phyloP scores from a whole-genome alignment of 2,329 filamentous ascomycete species.

The Drechslerella stenobrocha region DNA sequence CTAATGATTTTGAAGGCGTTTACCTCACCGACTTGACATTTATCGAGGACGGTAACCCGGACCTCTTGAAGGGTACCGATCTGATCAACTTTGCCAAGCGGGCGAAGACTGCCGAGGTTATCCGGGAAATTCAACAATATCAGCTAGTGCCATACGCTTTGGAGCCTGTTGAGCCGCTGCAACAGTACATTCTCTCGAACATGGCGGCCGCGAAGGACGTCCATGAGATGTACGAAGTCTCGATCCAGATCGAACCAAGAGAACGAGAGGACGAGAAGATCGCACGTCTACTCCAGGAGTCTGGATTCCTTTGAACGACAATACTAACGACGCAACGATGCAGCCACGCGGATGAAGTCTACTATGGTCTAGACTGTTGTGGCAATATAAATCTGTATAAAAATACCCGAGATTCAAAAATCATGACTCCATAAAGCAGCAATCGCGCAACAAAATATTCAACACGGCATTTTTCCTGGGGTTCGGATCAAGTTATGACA shows the following conservation, averaged over 20 bases:
- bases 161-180: constrained; percentile 84
- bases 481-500: constrained; percentile 44
- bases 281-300: constrained; percentile 67
- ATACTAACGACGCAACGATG: constrained; percentile 31
- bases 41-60: constrained; percentile 97
- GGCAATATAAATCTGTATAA: constrained; percentile 30
- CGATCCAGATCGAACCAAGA: constrained; percentile 85
- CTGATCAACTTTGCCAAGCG: constrained; percentile 99
- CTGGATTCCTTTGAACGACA: constrained; percentile 52
- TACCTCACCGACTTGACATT: constrained; percentile 97
- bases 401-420: constrained; percentile 30
- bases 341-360: constrained; percentile 26
- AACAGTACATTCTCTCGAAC: constrained; percentile 95
- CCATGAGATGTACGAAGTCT: constrained; percentile 99
- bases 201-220: constrained; percentile 95
- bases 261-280: constrained; percentile 99
- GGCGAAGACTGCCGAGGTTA: constrained; percentile 96
- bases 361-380: constrained; percentile 20
- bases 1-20: constrained; percentile 65
- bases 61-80: constrained; percentile 92
- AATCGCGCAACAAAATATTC: constrained; percentile 44
- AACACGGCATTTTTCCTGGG: constrained; percentile 40
- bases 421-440: constrained; percentile 38
- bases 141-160: constrained; percentile 96
- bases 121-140: constrained; percentile 97